Conservation (phyloP, 495 filamentous ascomycete species). For the Clohesyomyces aquaticus region DNA sequence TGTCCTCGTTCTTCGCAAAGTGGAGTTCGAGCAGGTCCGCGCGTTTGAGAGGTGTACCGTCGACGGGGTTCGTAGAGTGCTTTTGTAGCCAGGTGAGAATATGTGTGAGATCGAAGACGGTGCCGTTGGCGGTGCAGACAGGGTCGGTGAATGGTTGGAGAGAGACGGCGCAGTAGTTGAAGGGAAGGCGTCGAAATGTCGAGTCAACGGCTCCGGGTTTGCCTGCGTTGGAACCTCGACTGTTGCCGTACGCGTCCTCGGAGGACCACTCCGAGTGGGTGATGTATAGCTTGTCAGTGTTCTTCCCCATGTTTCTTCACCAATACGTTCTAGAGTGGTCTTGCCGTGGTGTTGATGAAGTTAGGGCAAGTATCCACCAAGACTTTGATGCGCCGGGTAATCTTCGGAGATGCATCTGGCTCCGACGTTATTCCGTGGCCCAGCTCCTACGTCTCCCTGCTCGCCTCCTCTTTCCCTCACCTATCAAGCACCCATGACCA, state of each 20-base stretch:
- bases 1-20: slow-evolving; percentile 89
- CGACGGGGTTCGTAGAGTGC: slow-evolving; percentile 83
- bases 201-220: slow-evolving; percentile 55
- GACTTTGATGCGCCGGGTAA: too few relatives aligned
- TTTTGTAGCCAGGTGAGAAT: slow-evolving; percentile 84
- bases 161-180: slow-evolving; percentile 96
- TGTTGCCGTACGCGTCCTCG: slow-evolving; percentile 33
- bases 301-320: slow-evolving; percentile 34
- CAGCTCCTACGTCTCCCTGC: too few relatives aligned
- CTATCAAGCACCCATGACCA: too few relatives aligned
- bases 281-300: slow-evolving; percentile 44
- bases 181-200: slow-evolving; percentile 86
- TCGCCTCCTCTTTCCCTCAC: too few relatives aligned
- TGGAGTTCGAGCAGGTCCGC: slow-evolving; percentile 89
- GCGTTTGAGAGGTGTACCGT: slow-evolving; percentile 73
- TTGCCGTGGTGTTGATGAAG: not conserved
- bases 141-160: slow-evolving; percentile 73
- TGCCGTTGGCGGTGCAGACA: slow-evolving; percentile 49
- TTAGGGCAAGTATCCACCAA: not conserved
- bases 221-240: slow-evolving; percentile 25
- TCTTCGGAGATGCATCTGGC: too few relatives aligned
- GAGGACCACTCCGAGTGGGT: slow-evolving; percentile 43
- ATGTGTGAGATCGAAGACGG: slow-evolving; percentile 51
- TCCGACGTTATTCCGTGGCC: too few relatives aligned
- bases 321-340: not conserved